phyloP scores from a whole-genome alignment of 768 basidiomycete genomes.

The Phlegmacium glaucopus region DNA sequence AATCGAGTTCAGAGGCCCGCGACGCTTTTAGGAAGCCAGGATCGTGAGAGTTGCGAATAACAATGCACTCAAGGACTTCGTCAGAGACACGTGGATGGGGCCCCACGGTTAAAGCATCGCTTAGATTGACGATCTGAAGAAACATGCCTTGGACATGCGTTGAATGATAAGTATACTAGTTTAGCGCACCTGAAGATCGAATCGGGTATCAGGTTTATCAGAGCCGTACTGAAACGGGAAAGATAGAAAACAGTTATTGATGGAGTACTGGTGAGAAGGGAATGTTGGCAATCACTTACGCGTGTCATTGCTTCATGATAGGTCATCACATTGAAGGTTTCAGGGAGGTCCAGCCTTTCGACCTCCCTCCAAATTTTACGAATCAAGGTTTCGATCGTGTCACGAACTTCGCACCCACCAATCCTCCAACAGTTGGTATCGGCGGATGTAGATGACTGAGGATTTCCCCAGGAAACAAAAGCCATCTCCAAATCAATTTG shows the following conservation, averaged over 20 bases:
- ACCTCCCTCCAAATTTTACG: constrained; percentile 72
- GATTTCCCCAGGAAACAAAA: constrained; percentile 78
- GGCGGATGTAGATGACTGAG: constrained; percentile 12
- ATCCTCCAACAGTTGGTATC: constrained; percentile 65
- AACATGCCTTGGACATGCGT: constrained; percentile 13
- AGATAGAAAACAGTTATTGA: background rate
- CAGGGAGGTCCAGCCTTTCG: constrained; percentile 58
- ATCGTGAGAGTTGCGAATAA: constrained; percentile 39
- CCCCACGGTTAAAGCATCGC: constrained; percentile 32
- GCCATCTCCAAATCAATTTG: constrained; percentile 98
- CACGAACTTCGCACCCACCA: constrained; percentile 79
- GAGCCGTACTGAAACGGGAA: constrained; percentile 70
- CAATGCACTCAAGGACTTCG: constrained; percentile 44
- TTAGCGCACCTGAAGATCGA: constrained; percentile 70
- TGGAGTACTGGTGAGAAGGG: constrained; percentile 14
- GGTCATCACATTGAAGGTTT: constrained; percentile 76
- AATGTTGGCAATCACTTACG: constrained; percentile 41
- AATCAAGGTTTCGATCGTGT: constrained; percentile 73
- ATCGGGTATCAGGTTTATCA: constrained; percentile 93
- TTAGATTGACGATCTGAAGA: constrained; percentile 43
- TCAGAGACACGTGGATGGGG: constrained; percentile 23
- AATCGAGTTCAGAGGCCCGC: constrained; percentile 24
- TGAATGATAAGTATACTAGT: constrained; percentile 11
- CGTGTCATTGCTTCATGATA: constrained; percentile 89
- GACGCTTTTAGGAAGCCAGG: constrained; percentile 41